Percentiles rank a stretch among this genome's conserved stretches.
Evolutionary conservation across 768 basidiomycete species (phyloP).

Genomic region (Suillus subluteus): DNA sequence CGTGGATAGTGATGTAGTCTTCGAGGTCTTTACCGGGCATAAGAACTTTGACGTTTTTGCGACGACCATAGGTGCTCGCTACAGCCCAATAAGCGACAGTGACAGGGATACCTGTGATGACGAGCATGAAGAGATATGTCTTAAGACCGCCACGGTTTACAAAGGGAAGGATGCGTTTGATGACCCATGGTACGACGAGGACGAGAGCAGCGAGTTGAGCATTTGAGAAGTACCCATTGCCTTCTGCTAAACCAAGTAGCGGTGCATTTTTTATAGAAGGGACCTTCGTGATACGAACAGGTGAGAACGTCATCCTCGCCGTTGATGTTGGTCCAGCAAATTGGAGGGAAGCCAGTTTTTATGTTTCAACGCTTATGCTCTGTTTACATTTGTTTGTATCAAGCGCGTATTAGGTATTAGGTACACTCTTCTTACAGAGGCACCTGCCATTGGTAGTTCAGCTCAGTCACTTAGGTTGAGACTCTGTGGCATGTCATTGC

Average conservation of each 20-base stretch:
- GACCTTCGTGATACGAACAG: constrained; percentile 64
- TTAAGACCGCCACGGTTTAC: constrained; percentile 85
- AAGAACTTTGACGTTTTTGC: constrained; percentile 83
- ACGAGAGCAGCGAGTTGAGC: constrained; percentile 75
- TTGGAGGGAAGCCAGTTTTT: background rate
- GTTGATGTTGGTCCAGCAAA: background rate
- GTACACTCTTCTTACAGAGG: too few species aligned
- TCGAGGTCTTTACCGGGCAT: constrained; percentile 87
- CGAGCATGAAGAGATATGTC: constrained; percentile 80
- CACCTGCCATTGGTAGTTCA: too few species aligned
- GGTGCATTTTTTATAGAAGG: constrained; percentile 88
- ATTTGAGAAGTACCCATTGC: constrained; percentile 85
- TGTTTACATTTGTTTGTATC: background rate
- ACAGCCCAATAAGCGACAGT: constrained; percentile 89
- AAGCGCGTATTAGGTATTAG: background rate
- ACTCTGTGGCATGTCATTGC: too few species aligned
- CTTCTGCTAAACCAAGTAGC: constrained; percentile 79
- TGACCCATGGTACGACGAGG: constrained; percentile 78
- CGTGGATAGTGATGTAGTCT: constrained; percentile 90
- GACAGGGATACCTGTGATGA: constrained; percentile 75
- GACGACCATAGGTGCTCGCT: constrained; percentile 78
- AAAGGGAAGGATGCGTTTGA: constrained; percentile 82
- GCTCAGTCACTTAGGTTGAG: too few species aligned
- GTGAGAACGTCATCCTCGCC: constrained; percentile 43
- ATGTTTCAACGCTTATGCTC: background rate